These are phyloP conservation scores for Anthostomella pinea DNA, from an alignment of 2,329 filamentous ascomycete genomes.

Conservation along the genomic window DNA sequence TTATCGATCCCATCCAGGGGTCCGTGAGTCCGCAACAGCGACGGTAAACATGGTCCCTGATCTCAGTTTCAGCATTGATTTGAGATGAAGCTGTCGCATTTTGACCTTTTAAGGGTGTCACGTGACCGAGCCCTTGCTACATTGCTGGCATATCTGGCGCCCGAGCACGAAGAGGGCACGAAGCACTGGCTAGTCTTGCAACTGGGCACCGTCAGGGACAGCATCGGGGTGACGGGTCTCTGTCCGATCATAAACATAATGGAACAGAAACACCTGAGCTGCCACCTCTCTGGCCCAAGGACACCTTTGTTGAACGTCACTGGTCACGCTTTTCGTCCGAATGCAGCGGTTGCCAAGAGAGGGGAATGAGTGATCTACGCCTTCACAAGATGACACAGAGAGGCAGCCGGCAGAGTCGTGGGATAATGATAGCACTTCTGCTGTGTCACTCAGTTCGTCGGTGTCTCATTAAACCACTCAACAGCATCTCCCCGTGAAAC, in stretches of 20 bases:
- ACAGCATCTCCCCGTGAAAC: too few relatives aligned
- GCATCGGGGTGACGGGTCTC: not conserved
- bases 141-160: too few relatives aligned
- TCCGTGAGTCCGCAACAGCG: constrained; percentile 10
- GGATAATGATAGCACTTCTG: constrained; percentile 2
- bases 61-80: constrained; percentile 25
- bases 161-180: too few relatives aligned
- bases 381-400: constrained; percentile 18
- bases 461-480: too few relatives aligned
- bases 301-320: too few relatives aligned
- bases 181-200: constrained; percentile 4
- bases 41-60: constrained; percentile 11
- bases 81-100: constrained; percentile 23
- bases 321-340: constrained; percentile 6
- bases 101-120: constrained; percentile 17
- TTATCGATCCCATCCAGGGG: constrained; percentile 14
- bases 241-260: constrained; percentile 15
- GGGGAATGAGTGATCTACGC: constrained; percentile 14
- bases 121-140: constrained; percentile 16
- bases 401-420: not conserved
- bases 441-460: too few relatives aligned
- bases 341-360: constrained; percentile 15
- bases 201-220: not conserved
- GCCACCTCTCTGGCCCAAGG: not conserved
- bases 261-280: constrained; percentile 4